Conservation (phyloP, 768 basidiomycete species). For the Gymnopilus dilepis region DNA sequence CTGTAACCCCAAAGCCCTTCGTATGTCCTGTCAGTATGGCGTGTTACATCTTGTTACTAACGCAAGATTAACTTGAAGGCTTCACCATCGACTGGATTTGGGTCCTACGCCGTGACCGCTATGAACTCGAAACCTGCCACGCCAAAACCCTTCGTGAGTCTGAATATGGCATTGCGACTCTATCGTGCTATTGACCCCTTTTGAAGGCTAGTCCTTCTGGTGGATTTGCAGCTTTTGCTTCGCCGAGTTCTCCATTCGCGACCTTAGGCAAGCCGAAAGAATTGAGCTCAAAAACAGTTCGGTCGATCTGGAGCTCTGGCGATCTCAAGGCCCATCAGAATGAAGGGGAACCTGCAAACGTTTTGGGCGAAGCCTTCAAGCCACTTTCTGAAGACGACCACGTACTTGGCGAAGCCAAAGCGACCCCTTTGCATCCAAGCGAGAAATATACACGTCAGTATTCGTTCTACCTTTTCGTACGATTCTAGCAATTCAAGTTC, state of each 20-base stretch:
- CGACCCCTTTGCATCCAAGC: constrained; percentile 17
- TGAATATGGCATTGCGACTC: neutral
- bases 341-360: constrained; percentile 15
- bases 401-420: constrained; percentile 23
- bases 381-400: constrained; percentile 16
- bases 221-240: constrained; percentile 40
- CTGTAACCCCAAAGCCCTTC: constrained; percentile 12
- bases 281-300: constrained; percentile 11
- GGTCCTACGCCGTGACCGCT: neutral
- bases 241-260: constrained; percentile 39
- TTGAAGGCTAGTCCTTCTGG: constrained; percentile 23
- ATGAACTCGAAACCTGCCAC: constrained; percentile 9
- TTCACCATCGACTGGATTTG: neutral
- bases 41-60: too few species aligned
- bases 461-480: constrained; percentile 15
- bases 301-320: constrained; percentile 30
- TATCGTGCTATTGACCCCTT: neutral
- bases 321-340: constrained; percentile 20
- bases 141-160: constrained; percentile 22
- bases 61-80: neutral
- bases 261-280: constrained; percentile 22
- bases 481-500: constrained; percentile 4
- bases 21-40: neutral
- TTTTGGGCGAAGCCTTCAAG: constrained; percentile 12
- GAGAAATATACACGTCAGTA: constrained; percentile 38